Evolutionary conservation across 176 grass and related monocot genomes (phyloP).

Genomic region (Carex scoparia): DNA sequence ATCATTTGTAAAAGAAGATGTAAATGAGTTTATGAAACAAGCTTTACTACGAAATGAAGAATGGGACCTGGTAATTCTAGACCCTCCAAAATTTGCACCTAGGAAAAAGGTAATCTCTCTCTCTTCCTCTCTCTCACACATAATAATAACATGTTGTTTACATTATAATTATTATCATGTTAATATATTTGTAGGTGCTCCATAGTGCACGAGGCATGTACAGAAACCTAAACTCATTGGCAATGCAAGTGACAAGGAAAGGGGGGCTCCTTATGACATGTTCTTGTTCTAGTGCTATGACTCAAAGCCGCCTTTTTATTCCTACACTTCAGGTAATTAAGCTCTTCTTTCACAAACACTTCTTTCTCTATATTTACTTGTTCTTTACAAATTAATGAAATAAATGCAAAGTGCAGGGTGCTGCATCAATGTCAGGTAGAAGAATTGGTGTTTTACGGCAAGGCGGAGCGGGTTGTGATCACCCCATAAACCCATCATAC

Average conservation of each 20-base stretch:
- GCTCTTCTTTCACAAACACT: not conserved
- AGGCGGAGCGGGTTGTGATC: slow-evolving; percentile 76
- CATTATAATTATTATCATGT: too few relatives aligned
- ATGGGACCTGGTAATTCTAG: slow-evolving; percentile 87
- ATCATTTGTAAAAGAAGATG: slow-evolving; percentile 85
- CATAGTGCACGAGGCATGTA: slow-evolving; percentile 93
- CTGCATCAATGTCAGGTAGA: slow-evolving; percentile 59
- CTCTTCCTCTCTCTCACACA: not conserved
- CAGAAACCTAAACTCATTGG: slow-evolving; percentile 79
- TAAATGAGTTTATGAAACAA: slow-evolving; percentile 72
- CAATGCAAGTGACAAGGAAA: slow-evolving; percentile 71
- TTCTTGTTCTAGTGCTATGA: slow-evolving; percentile 97
- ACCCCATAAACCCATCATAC: slow-evolving; percentile 74
- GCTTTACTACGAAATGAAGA: slow-evolving; percentile 63
- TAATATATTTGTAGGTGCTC: slow-evolving; percentile 53
- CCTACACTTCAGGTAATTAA: slow-evolving; percentile 54
- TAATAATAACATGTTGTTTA: too few relatives aligned
- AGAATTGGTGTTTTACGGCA: slow-evolving; percentile 85
- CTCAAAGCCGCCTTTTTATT: slow-evolving; percentile 81
- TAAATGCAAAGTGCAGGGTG: slow-evolving; percentile 36
- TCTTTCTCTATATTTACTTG: not conserved
- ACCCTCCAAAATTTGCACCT: slow-evolving; percentile 93
- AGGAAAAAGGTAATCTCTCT: slow-evolving; percentile 62
- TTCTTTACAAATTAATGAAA: not conserved
- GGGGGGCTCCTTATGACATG: slow-evolving; percentile 92